Evolutionary conservation across 176 grass and related monocot genomes (phyloP), one percentile per base, ranked within the genome.

Genomic region (Chloris gayana): DNA sequence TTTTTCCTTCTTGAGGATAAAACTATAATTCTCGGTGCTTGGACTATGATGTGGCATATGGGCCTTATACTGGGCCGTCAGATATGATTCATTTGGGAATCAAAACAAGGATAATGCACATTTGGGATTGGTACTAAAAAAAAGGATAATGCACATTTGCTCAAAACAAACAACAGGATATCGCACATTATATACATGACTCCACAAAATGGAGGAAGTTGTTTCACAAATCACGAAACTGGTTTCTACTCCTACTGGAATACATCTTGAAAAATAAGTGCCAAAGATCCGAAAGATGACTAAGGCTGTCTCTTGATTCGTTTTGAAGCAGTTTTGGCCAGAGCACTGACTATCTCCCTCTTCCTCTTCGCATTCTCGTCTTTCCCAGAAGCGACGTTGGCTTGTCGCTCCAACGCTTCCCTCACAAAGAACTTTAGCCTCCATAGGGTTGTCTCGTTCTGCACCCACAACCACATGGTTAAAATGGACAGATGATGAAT

Each of bases 401-500:
- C 79, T 54, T 91, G 88, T 29, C 37, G 81, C 69, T 95, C 90
- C 63, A 95, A 72, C 15, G 86, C 92, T 72, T 89, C 88, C 64
- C 89, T 93, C 54, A 99, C 96, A 88, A 93, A 99, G 71, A 91
- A 93, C 71, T 95, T 99, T 35, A 99, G 73, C 58, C 93, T 93
- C 96, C 96, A 95, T 22, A 99, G 86, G 64, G 96, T 95, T 32
- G 85, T 87, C 75, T 99, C 96, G 29, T 90, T 99, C 96, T 99
- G 72, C 82, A 93, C 10, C 17, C 73, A 47, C 25, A 58, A 33
- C 44, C 73, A 39, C 14, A 46, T 38, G 19, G 66, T 59, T 70
- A 71, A 37, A 69, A 58, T 14, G 0, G 30, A 1, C 64, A 3
- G 0, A 4, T n/a, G 11, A 33, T 21, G 31, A 60, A 64, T 26